phyloP scores from a whole-genome alignment of 306 rosid species.

The Cucurbita moschata region DNA sequence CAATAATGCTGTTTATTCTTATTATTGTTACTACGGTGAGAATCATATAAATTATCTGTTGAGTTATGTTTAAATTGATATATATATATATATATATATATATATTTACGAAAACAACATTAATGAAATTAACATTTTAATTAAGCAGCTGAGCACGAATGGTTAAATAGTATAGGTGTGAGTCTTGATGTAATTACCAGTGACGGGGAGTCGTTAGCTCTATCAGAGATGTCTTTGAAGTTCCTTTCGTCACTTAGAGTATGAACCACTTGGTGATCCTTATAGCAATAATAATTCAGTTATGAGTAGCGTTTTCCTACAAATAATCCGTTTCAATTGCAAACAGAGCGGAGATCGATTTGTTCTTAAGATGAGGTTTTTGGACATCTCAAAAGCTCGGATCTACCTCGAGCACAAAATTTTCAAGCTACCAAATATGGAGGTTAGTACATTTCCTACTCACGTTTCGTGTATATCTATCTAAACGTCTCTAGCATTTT shows the following conservation, averaged over 20 bases:
- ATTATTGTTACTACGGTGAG: constrained; percentile 83
- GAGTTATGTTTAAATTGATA: no score
- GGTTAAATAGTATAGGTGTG: constrained; percentile 40
- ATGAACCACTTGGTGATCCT: constrained; percentile 12
- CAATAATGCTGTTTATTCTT: constrained; percentile 74
- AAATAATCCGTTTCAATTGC: no score
- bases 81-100: no score
- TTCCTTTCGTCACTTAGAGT: constrained; percentile 74
- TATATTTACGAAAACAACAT: no score
- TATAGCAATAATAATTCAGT: no score
- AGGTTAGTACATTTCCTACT: constrained; percentile 22
- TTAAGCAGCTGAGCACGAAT: constrained; percentile 49
- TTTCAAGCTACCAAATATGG: constrained; percentile 60
- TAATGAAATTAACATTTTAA: not conserved
- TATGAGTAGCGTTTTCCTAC: no score
- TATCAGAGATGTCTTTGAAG: constrained; percentile 51
- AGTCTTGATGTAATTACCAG: constrained; percentile 48
- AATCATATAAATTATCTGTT: not conserved
- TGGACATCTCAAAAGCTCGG: constrained; percentile 58
- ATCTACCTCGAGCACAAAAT: constrained; percentile 54
- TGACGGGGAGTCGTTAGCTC: constrained; percentile 47
- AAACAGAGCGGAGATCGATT: constrained; percentile 57
- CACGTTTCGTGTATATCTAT: no score
- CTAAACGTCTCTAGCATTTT: no score
- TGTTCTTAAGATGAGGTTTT: constrained; percentile 45